These are phyloP conservation scores for Arthrinium puccinioides DNA, from an alignment of 2,329 filamentous ascomycete genomes.

Conservation along the genomic window DNA sequence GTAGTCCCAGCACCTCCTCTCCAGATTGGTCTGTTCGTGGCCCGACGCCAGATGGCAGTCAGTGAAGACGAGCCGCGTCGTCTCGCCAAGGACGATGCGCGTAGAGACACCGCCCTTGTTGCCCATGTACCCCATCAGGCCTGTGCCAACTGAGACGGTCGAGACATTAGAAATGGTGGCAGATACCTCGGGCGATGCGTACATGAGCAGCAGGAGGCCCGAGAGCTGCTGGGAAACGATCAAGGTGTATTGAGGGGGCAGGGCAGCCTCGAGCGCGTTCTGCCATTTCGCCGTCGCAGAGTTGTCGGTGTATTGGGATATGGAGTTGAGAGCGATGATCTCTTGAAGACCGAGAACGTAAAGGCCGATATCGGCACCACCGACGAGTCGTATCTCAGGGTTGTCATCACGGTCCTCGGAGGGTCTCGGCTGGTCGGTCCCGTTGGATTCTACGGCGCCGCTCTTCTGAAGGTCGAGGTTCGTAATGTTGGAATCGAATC, in stretches of 20 bases:
- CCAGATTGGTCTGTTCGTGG: conserved; percentile 66
- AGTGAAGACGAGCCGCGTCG: conserved; percentile 80
- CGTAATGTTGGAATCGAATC: conserved; percentile 54
- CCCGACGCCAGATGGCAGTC: conserved; percentile 91
- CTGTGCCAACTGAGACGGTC: conserved; percentile 78
- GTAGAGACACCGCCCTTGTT: conserved; percentile 90
- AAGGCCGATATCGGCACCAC: conserved; percentile 68
- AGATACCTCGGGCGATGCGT: conserved; percentile 70
- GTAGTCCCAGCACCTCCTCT: conserved; percentile 86
- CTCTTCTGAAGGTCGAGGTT: conserved; percentile 39
- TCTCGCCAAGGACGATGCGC: conserved; percentile 79
- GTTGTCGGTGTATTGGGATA: conserved; percentile 72
- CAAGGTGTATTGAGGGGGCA: conserved; percentile 71
- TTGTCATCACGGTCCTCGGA: conserved; percentile 38
- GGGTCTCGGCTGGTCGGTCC: conserved; percentile 11
- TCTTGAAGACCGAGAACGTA: conserved; percentile 92
- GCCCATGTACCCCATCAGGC: conserved; percentile 85
- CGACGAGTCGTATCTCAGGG: conserved; percentile 35
- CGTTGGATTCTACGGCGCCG: conserved; percentile 21
- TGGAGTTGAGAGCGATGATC: conserved; percentile 76
- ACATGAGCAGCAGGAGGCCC: conserved; percentile 77
- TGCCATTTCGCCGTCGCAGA: conserved; percentile 73
- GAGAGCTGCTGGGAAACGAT: conserved; percentile 80
- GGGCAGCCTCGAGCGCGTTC: conserved; percentile 60
- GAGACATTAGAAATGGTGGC: conserved; percentile 74